phyloP scores from a whole-genome alignment of 129 eudicot species.

The Heracleum sosnowskyi region DNA sequence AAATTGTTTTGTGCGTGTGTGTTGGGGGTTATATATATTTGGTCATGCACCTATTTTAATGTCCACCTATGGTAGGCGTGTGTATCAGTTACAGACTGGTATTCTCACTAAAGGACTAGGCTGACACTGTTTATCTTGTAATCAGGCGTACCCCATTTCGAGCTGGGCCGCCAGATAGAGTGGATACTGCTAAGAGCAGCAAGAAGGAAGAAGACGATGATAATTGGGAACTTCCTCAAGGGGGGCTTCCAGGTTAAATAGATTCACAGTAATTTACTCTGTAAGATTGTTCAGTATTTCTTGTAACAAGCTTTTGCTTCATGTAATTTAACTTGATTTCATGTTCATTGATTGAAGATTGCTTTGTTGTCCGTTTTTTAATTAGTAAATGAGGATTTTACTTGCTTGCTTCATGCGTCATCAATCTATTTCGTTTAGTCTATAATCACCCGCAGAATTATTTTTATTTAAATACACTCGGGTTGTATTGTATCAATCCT shows the following conservation, averaged over 20 bases:
- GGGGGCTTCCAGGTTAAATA: slow-evolving; percentile 33
- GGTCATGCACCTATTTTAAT: neutral
- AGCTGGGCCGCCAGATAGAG: slow-evolving; percentile 27
- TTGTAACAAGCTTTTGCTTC: slow-evolving; percentile 9
- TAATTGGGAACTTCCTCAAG: slow-evolving; percentile 71
- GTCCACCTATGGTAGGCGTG: too few species aligned
- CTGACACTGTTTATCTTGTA: neutral
- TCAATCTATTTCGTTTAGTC: neutral
- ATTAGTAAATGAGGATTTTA: neutral
- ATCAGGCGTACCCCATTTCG: slow-evolving; percentile 54
- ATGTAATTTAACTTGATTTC: neutral
- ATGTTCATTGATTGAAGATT: neutral
- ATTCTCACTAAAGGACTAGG: neutral
- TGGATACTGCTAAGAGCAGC: slow-evolving; percentile 32
- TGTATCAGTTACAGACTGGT: neutral
- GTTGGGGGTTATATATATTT: too few species aligned
- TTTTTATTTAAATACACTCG: too few species aligned
- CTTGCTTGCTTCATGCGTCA: neutral
- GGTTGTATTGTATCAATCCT: too few species aligned
- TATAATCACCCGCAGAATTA: neutral
- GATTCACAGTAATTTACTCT: neutral
- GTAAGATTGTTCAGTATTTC: slow-evolving; percentile 8
- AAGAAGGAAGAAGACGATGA: slow-evolving; percentile 60
- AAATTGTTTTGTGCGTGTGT: too few species aligned
- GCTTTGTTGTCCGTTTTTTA: neutral